Evolutionary conservation across 1,284 basidiomycete species (phyloP).

Genomic region (Leccinum pseudoinsigne): DNA sequence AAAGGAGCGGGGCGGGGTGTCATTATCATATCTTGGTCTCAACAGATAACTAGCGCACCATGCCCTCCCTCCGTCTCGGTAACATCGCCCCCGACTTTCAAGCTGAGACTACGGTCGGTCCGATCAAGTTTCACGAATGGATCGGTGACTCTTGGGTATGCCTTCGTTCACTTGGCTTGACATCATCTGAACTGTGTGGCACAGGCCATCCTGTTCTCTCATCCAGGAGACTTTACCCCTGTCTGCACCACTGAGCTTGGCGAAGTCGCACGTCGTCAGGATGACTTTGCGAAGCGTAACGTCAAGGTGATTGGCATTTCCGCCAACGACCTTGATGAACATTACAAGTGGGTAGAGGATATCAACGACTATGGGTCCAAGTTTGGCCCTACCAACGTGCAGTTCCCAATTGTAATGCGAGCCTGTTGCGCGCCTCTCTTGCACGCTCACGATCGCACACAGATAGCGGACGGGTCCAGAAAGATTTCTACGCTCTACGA

Average conservation of each 20-base stretch:
- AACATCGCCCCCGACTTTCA: conserved; percentile 81
- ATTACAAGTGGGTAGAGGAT: conserved; percentile 91
- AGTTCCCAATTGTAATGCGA: conserved; percentile 85
- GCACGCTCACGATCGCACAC: conserved; percentile 7
- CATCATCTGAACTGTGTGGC: conserved; percentile 5
- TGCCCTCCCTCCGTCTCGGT: conserved; percentile 67
- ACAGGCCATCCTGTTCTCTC: conserved; percentile 86
- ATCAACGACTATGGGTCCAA: conserved; percentile 81
- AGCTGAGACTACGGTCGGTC: conserved; percentile 78
- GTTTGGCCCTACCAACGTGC: conserved; percentile 68
- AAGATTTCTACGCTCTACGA: conserved; percentile 86
- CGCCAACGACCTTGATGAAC: conserved; percentile 86
- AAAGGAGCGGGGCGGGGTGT: conserved; percentile 14
- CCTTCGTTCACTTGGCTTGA: neutral
- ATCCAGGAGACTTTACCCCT: conserved; percentile 87
- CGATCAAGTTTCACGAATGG: conserved; percentile 91
- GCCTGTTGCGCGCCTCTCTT: conserved; percentile 12
- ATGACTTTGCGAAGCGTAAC: conserved; percentile 83
- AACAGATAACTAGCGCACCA: conserved; percentile 16
- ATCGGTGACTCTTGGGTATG: conserved; percentile 86
- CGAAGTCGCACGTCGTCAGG: conserved; percentile 86
- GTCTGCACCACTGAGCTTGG: conserved; percentile 97
- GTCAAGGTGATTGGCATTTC: conserved; percentile 96
- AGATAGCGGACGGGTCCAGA: conserved; percentile 93
- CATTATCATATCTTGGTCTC: conserved; percentile 9